These are phyloP conservation scores for Podospora appendiculata DNA, from an alignment of 495 filamentous ascomycete species.

Conservation along the genomic window DNA sequence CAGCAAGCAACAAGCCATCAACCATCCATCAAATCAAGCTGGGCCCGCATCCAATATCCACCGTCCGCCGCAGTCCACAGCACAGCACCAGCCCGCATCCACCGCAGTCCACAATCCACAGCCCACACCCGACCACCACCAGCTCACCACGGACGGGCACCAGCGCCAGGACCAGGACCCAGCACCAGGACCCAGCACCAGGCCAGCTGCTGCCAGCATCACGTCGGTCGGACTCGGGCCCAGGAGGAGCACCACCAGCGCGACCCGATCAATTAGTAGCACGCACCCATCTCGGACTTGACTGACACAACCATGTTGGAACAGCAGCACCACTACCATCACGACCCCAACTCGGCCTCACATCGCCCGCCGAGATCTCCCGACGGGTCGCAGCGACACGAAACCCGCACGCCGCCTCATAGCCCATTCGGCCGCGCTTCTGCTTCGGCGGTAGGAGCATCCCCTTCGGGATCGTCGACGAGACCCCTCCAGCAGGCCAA, in stretches of 20 bases:
- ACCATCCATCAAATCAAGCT: too few relatives aligned
- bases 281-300: background rate
- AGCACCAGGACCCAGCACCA: too few relatives aligned
- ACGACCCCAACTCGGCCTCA: slow-evolving; percentile 7
- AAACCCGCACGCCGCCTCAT: slow-evolving; percentile 10
- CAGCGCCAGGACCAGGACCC: too few relatives aligned
- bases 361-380: slow-evolving; percentile 5
- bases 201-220: too few relatives aligned
- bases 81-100: too few relatives aligned
- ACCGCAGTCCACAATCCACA: too few relatives aligned
- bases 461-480: slow-evolving; percentile 13
- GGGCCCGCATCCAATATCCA: too few relatives aligned
- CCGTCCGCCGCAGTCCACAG: too few relatives aligned
- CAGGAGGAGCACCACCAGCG: background rate
- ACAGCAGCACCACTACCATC: background rate
- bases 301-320: slow-evolving; percentile 20
- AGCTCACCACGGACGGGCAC: too few relatives aligned
- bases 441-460: slow-evolving; percentile 8
- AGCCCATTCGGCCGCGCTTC: slow-evolving; percentile 13
- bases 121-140: too few relatives aligned
- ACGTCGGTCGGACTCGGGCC: background rate
- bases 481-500: background rate
- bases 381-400: slow-evolving; percentile 7
- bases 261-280: background rate
- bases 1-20: too few relatives aligned